phyloP scores from a whole-genome alignment of 768 basidiomycete genomes.

The Exsudoporus frostii region DNA sequence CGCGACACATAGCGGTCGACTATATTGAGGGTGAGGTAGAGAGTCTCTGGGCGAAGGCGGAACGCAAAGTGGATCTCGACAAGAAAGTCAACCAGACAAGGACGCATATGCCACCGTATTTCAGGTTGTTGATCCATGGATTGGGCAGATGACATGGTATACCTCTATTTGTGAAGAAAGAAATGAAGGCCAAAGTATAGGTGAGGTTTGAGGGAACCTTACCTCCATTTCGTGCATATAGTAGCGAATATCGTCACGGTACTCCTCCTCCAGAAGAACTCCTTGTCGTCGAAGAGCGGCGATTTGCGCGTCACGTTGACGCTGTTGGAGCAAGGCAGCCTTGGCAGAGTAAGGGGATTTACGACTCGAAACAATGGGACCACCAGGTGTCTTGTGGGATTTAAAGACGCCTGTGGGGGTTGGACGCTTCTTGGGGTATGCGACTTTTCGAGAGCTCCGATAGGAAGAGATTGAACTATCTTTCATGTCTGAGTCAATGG shows the following conservation, averaged over 20 bases:
- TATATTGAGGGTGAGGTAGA: conserved; percentile 98
- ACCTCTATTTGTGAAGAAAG: conserved; percentile 46
- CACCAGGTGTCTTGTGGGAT: conserved; percentile 51
- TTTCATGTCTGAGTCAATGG: conserved; percentile 59
- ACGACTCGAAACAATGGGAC: conserved; percentile 46
- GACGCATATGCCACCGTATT: conserved; percentile 99
- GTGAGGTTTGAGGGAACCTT: conserved; percentile 30
- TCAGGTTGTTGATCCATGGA: conserved; percentile 99
- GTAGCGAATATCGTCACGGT: conserved; percentile 84
- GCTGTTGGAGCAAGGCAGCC: conserved; percentile 56
- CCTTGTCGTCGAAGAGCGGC: conserved; percentile 68
- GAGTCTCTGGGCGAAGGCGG: conserved; percentile 95
- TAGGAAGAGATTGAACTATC: conserved; percentile 60
- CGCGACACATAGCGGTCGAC: conserved; percentile 99
- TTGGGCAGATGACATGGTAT: conserved; percentile 86
- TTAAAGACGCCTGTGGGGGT: conserved; percentile 79
- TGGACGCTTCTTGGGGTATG: conserved; percentile 84
- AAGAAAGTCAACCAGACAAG: conserved; percentile 96
- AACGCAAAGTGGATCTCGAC: conserved; percentile 98
- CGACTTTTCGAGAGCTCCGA: conserved; percentile 58
- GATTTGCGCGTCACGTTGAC: conserved; percentile 67
- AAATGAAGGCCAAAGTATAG: conserved; percentile 7
- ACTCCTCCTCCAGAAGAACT: conserved; percentile 89
- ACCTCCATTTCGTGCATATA: conserved; percentile 99
- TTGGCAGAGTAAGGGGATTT: conserved; percentile 68